phyloP scores from a whole-genome alignment of 2,329 filamentous ascomycete genomes.

The Ciborinia camelliae region DNA sequence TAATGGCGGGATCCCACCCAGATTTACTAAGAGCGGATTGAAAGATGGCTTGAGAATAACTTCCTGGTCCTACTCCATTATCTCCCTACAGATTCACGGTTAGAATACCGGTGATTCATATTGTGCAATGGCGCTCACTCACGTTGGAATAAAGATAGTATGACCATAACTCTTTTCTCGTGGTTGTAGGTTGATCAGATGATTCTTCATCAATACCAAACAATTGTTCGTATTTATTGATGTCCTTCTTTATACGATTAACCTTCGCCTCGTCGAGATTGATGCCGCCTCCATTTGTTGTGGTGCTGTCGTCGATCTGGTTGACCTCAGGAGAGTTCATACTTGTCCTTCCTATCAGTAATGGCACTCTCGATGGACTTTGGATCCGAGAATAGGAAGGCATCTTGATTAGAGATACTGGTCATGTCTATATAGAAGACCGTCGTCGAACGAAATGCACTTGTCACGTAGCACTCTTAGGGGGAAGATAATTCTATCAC shows the following conservation, averaged over 20 bases:
- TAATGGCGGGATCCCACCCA: slow-evolving; percentile 41
- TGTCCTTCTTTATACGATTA: slow-evolving; percentile 27
- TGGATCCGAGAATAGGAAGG: slow-evolving; percentile 3
- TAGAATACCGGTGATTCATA: not conserved
- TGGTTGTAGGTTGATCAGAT: slow-evolving; percentile 41
- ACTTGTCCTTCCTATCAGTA: not conserved
- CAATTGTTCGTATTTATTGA: slow-evolving; percentile 38
- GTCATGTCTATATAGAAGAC: not conserved
- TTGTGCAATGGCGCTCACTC: slow-evolving; percentile 11
- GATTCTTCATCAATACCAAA: slow-evolving; percentile 40
- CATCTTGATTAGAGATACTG: not conserved
- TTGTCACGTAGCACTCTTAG: slow-evolving; percentile 11
- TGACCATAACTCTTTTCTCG: slow-evolving; percentile 42
- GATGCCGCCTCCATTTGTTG: slow-evolving; percentile 17
- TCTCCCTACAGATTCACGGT: slow-evolving; percentile 33
- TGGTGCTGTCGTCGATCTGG: slow-evolving; percentile 17
- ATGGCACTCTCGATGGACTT: not conserved
- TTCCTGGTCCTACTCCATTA: slow-evolving; percentile 43
- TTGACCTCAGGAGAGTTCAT: slow-evolving; percentile 13
- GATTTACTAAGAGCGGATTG: slow-evolving; percentile 42
- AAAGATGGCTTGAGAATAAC: slow-evolving; percentile 43
- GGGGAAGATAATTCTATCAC: not conserved
- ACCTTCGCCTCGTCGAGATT: slow-evolving; percentile 21
- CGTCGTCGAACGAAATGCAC: not conserved
- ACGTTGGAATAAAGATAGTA: slow-evolving; percentile 46